Base-by-base conservation (phyloP, 805 yeast genomes). In the Saccharomyces jurei region DNA sequence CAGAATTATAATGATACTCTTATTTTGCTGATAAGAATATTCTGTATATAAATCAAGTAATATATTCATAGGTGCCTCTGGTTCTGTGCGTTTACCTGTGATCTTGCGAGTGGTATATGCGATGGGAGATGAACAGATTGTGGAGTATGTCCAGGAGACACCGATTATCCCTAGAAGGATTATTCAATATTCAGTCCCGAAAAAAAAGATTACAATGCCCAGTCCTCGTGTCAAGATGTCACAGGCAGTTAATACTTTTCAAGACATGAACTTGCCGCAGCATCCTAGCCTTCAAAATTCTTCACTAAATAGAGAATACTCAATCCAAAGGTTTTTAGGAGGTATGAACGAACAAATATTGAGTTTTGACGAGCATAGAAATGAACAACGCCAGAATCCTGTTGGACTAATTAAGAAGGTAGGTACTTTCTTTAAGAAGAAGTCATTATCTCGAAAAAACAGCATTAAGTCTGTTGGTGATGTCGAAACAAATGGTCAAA, bases 311-410 rank as follows among this genome's bases (percentile, higher is more conserved):
- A 36, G 17, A 36, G 44, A 36, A 25, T 36, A 36, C 17, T 36
- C 44, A 17, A 36, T 25, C 17, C 44, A 32, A 32, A 30, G 21
- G 14, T 27, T 10, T 14, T 14, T 13, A 48, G 31, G 26, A 48
- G 58, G 52, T 58, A 58, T 21, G 25, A 11, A 17, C 13, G 10
- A n/a, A 17, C 44, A 17, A 17, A n/a, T 25, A 17, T 36, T 36
- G 10, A 36, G 44, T 17, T 36, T 36, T 17, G 44, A 36, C 25
- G 44, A 36, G 22, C 44, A 36, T 36, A 22, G 6, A 17, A 36
- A 36, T 17, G 44, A 36, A 21, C 22, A 36, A 17, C 25, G 13
- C 9, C 44, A 17, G 17, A 36, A 36, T 17, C 8, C 44, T 8
- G 9, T 36, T 36, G 25, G 25, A 11, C 10, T 36, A 17, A 36